These are phyloP conservation scores for Mycena venus DNA, from an alignment of 768 basidiomycete genomes.

Conservation along the genomic window DNA sequence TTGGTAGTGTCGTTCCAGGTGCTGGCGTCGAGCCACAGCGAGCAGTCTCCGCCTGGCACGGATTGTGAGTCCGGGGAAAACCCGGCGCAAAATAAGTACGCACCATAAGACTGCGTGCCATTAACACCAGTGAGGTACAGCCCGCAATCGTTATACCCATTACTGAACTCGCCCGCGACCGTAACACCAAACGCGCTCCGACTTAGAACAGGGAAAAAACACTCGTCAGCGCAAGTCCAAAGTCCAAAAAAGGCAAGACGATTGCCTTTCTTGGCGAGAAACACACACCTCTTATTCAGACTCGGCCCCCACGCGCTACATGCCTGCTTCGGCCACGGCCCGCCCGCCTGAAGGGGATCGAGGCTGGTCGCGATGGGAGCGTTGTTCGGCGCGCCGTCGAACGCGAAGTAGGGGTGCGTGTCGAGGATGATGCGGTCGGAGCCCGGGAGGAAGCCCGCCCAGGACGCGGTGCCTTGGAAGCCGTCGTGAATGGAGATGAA, in stretches of 20 bases:
- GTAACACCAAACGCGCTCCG: not conserved
- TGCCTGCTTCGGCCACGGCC: conserved; percentile 51
- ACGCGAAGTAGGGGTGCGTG: not conserved
- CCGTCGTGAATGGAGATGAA: conserved; percentile 65
- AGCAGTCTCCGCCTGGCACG: not conserved
- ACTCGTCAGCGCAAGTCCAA: not conserved
- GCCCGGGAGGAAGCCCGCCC: conserved; percentile 46
- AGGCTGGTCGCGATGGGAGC: conserved; percentile 37
- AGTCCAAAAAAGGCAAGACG: not conserved
- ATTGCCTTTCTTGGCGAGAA: not conserved
- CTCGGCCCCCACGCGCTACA: conserved; percentile 62
- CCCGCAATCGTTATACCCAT: not conserved
- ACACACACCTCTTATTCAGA: conserved; percentile 50
- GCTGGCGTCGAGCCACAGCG: not conserved
- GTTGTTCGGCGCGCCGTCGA: conserved; percentile 43
- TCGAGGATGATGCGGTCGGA: conserved; percentile 9
- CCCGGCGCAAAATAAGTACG: too few species aligned
- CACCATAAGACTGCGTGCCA: not conserved
- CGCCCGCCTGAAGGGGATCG: conserved; percentile 38
- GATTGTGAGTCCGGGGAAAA: too few species aligned
- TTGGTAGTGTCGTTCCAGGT: not conserved
- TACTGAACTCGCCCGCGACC: not conserved
- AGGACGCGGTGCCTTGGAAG: conserved; percentile 55
- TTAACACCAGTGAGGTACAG: not conserved
- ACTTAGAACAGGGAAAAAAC: not conserved